Evolutionary conservation across 148 eudicot species (phyloP), one percentile per base, ranked within the genome.

Genomic region (Chenopodium quinoa): DNA sequence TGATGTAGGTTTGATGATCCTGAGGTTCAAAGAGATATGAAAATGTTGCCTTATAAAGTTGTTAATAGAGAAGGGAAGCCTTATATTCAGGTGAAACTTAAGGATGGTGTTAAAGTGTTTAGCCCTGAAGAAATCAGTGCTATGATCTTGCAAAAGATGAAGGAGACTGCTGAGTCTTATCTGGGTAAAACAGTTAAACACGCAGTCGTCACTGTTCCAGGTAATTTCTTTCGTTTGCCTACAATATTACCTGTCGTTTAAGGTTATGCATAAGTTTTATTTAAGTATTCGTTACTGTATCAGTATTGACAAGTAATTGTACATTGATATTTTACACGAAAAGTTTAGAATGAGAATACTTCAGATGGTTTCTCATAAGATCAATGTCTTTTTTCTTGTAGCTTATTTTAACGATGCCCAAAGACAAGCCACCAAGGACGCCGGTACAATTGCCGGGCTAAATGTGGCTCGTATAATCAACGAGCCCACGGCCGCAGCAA

Each of bases 71-170:
- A 85, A 70, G 89, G 91, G 7, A 89, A 89, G 79, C 88, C 91
- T 73, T 89, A 89, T 64, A 82, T 89, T 74, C 83, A 87, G 62
- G 89, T 89, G 25, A 83, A 87, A 82, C 31, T 82, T 29, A 87
- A 85, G 68, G 91, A 85, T 50, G 86, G 88, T 27, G 89, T 85
- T 9, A 89, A 87, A 52, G 82, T 85, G 83, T 89, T 89, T 52
- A 89, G 91, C 79, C 91, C 91, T 69, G 91, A 89, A 83, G 91
- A 89, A 81, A 85, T 87, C 80, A 89, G 91, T 73, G 91, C 91
- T 46, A 87, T 89, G 91, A 87, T 89, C 58, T 79, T 89, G 80
- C 71, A 78, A 16, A 89, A 89, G 86, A 89, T 89, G 91, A 87
- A 89, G 86, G 89, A 89, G 73, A 89, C 88, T 1, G 88, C 89